Conservation (phyloP, 2,329 filamentous ascomycete species). For the Aspergillus japonicus region DNA sequence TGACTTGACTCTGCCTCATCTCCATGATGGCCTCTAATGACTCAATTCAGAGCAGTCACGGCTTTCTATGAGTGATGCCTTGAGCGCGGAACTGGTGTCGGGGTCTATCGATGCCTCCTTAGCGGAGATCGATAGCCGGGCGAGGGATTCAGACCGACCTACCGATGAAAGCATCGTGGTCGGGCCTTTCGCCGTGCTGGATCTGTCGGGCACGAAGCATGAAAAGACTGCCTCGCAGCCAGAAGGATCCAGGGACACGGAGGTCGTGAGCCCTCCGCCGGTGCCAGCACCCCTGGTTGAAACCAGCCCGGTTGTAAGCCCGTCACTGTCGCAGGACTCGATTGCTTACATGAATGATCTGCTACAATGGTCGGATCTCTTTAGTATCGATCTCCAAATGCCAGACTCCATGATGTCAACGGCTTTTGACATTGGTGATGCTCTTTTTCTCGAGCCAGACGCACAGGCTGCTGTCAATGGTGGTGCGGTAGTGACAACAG, state of each 20-base stretch:
- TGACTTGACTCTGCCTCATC: slow-evolving; percentile 6
- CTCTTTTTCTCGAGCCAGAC: background rate
- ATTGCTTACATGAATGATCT: slow-evolving; percentile 28
- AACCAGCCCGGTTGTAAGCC: background rate
- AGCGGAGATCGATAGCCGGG: slow-evolving; percentile 31
- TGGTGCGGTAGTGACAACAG: background rate
- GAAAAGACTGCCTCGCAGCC: background rate
- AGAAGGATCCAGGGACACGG: background rate
- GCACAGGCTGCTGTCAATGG: background rate
- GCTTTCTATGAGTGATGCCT: slow-evolving; percentile 32
- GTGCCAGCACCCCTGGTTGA: background rate
- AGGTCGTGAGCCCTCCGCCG: background rate
- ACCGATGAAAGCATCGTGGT: slow-evolving; percentile 24
- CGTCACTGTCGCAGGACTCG: slow-evolving; percentile 5
- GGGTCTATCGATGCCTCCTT: slow-evolving; percentile 35
- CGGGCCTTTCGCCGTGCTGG: slow-evolving; percentile 33
- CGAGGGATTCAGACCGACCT: slow-evolving; percentile 21
- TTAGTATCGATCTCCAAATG: slow-evolving; percentile 30
- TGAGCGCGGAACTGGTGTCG: slow-evolving; percentile 26
- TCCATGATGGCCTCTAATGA: background rate
- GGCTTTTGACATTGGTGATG: slow-evolving; percentile 7
- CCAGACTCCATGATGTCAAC: slow-evolving; percentile 16
- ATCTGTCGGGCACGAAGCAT: slow-evolving; percentile 15
- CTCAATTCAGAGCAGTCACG: slow-evolving; percentile 26
- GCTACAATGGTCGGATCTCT: slow-evolving; percentile 35